Evolutionary conservation across 495 filamentous ascomycete genomes (phyloP), one percentile per base, ranked within the genome.

Genomic region (Xylaria nigripes): DNA sequence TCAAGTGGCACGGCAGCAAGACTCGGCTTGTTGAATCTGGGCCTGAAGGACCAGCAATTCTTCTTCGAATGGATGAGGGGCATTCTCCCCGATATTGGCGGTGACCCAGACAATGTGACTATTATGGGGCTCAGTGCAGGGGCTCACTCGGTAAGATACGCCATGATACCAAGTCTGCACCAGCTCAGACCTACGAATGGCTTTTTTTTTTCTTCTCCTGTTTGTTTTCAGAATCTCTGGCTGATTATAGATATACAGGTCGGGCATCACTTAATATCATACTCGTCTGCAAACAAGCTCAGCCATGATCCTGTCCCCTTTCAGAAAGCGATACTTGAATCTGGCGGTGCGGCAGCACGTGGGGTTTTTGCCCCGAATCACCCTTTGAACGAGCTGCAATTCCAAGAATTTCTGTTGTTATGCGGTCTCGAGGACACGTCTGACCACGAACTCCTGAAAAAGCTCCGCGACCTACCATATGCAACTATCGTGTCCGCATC

Each of bases 91-190:
- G 70, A 73, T 0, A 83, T 89, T 61, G 82, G 83, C 0, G 85
- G 86, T 2, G 78, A 88, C 65, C 65, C 74, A 1, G 67, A 74
- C 10, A 78, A 83, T 53, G 76, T 89, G 30, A 87, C 84, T 0
- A 65, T 87, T 32, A 77, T 84, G 62, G 85, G 85, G 7, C 71
- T 81, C 46, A 85, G 81, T 56, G 85, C 85, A 30, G 86, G 85
- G 23, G 79, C 81, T 27, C 84, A 86, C 63, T 84, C 82, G 42
- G 78, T 55, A 55, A 55, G 46, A 50, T 16, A 24, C 48, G n/a
- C 19, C 4, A 6, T 16, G 0, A n/a, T 27, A 21, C 24, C 13
- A 8, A 6, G 45, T 45, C 18, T 52, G 15, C 2, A 27, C 16
- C 27, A 8, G 15, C 3, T 27, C 32, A 22, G 30, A 32, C 12